A percentile compares a stretch with the other conserved stretches of the same genome.
phyloP scores from a whole-genome alignment of 2,329 filamentous ascomycete species.

The Colletotrichum aenigma region DNA sequence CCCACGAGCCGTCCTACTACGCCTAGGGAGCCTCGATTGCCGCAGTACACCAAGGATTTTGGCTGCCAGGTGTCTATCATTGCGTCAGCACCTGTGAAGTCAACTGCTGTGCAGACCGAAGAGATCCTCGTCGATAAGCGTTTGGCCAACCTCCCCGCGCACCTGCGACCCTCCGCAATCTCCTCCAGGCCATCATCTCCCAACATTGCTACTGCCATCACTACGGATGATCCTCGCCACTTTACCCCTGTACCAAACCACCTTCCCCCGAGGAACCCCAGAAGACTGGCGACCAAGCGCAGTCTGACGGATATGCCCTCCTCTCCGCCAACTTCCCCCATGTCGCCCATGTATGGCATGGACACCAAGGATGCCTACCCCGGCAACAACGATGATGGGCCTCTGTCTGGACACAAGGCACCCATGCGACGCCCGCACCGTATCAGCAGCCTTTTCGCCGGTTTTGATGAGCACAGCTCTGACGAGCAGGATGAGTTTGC shows the following conservation, averaged over 20 bases:
- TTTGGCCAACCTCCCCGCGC: conserved; percentile 73
- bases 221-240: conserved; percentile 39
- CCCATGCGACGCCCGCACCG: conserved; percentile 73
- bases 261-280: conserved; percentile 64
- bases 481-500: conserved; percentile 69
- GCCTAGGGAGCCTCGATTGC: conserved; percentile 73
- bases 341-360: conserved; percentile 18
- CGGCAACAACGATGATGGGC: conserved; percentile 81
- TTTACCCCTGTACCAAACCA: conserved; percentile 59
- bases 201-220: conserved; percentile 32
- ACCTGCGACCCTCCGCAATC: conserved; percentile 81
- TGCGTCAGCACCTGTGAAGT: conserved; percentile 54
- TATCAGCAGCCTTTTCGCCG: conserved; percentile 85
- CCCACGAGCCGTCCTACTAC: conserved; percentile 84
- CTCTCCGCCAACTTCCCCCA: conserved; percentile 45
- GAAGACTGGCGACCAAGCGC: conserved; percentile 52
- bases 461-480: conserved; percentile 76
- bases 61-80: conserved; percentile 76
- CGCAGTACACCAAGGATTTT: conserved; percentile 83
- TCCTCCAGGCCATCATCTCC: conserved; percentile 65
- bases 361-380: conserved; percentile 71
- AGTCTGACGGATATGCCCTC: conserved; percentile 54
- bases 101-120: conserved; percentile 78
- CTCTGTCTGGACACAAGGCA: conserved; percentile 63
- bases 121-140: conserved; percentile 85